Conservation (phyloP, 495 filamentous ascomycete genomes). For the Xylaria venustula region DNA sequence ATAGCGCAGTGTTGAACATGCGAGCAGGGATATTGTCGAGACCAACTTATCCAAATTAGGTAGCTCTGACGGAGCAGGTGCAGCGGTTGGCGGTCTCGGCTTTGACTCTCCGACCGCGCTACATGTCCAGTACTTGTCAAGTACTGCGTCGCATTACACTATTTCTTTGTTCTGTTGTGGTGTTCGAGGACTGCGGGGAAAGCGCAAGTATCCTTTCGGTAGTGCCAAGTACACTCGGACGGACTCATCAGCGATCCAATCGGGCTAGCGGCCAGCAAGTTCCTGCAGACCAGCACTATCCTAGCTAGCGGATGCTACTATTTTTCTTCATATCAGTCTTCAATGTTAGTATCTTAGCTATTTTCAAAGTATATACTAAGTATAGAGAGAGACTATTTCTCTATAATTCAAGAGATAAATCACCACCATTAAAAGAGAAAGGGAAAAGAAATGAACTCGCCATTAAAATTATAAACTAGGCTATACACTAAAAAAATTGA, state of each 20-base stretch:
- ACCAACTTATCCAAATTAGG: neutral
- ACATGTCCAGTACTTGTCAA: neutral
- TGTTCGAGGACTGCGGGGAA: neutral
- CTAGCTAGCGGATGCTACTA: too few species aligned
- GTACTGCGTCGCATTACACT: neutral
- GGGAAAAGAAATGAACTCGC: too few species aligned
- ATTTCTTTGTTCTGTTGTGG: too few species aligned
- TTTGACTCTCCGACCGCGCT: neutral
- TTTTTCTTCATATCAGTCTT: too few species aligned
- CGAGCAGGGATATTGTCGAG: neutral
- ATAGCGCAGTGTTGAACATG: conserved; percentile 7
- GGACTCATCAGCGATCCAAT: neutral
- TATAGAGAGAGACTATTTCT: too few species aligned
- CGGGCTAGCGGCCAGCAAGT: neutral
- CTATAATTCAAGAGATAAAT: too few species aligned
- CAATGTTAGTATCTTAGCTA: too few species aligned
- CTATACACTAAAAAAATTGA: too few species aligned
- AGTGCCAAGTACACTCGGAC: neutral
- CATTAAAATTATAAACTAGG: too few species aligned
- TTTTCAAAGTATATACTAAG: too few species aligned
- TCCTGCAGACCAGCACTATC: neutral
- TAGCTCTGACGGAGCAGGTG: conserved; percentile 6
- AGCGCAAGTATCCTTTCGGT: neutral
- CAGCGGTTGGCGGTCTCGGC: neutral
- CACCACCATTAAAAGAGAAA: too few species aligned